Evolutionary conservation across 495 filamentous ascomycete species (phyloP).

Genomic region (Monascus purpureus): DNA sequence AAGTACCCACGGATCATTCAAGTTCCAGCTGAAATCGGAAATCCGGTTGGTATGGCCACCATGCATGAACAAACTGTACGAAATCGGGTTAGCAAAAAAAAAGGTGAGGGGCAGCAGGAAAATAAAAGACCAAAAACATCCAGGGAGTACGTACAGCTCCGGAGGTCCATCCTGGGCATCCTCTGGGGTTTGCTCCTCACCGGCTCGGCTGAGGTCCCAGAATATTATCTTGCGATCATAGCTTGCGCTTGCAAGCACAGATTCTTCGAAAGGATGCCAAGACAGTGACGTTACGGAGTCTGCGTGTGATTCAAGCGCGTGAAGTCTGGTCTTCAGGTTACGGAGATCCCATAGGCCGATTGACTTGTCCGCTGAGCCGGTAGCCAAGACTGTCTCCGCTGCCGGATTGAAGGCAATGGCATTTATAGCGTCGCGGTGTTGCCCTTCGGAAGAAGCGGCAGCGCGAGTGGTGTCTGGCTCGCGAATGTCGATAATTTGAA

Average conservation of each 20-base stretch:
- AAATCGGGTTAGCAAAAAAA: conserved; percentile 10
- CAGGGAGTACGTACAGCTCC: conserved; percentile 79
- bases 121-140: no score
- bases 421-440: conserved; percentile 87
- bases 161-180: conserved; percentile 95
- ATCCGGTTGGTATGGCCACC: conserved; percentile 95
- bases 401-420: conserved; percentile 85
- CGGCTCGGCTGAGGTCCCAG: conserved; percentile 85
- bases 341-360: conserved; percentile 93
- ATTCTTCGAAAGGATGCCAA: conserved; percentile 84
- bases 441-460: conserved; percentile 49
- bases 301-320: conserved; percentile 70
- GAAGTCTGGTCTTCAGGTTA: conserved; percentile 72
- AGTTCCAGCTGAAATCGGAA: conserved; percentile 94
- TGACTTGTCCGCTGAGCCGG: conserved; percentile 85
- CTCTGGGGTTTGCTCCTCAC: conserved; percentile 87
- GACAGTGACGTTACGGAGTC: conserved; percentile 81
- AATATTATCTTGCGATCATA: conserved; percentile 90
- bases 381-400: conserved; percentile 74
- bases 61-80: conserved; percentile 80
- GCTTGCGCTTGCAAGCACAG: conserved; percentile 77
- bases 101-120: conserved; percentile 1
- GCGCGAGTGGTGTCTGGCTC: conserved; percentile 43
- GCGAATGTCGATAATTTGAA: conserved; percentile 82
- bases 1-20: conserved; percentile 88